A percentile compares a stretch with the other conserved stretches of the same genome.
Evolutionary conservation across 2,329 filamentous ascomycete species (phyloP).

Genomic region (Cordyceps fumosorosea): DNA sequence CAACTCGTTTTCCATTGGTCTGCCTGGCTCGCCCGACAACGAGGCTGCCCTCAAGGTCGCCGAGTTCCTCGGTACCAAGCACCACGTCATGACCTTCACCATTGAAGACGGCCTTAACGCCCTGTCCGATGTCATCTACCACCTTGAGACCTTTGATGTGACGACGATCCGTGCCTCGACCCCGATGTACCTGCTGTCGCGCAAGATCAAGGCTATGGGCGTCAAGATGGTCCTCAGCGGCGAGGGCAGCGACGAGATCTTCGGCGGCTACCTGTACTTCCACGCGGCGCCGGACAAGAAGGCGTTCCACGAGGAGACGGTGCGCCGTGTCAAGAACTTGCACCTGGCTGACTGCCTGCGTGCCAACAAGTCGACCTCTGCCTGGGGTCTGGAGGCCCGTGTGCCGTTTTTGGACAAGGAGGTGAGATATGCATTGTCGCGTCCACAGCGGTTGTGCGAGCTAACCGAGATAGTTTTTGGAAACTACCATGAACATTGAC

Average conservation of each 20-base stretch:
- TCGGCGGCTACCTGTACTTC: slow-evolving; percentile 98
- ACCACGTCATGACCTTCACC: slow-evolving; percentile 97
- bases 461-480: slow-evolving; percentile 62
- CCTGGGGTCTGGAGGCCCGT: slow-evolving; percentile 95
- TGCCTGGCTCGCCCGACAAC: slow-evolving; percentile 87
- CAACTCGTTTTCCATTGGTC: slow-evolving; percentile 97
- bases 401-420: slow-evolving; percentile 97
- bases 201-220: slow-evolving; percentile 99
- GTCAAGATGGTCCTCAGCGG: slow-evolving; percentile 99
- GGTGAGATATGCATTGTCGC: slow-evolving; percentile 31
- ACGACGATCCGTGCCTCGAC: slow-evolving; percentile 98
- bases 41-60: slow-evolving; percentile 88
- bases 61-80: slow-evolving; percentile 93
- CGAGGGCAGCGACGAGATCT: slow-evolving; percentile 96
- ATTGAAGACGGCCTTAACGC: slow-evolving; percentile 96
- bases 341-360: slow-evolving; percentile 94
- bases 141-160: slow-evolving; percentile 96
- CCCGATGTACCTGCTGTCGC: slow-evolving; percentile 94
- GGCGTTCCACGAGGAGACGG: slow-evolving; percentile 92
- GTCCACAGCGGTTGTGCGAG: slow-evolving; percentile 17
- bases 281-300: slow-evolving; percentile 85
- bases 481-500: slow-evolving; percentile 88
- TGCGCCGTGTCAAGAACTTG: slow-evolving; percentile 91
- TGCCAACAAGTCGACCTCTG: slow-evolving; percentile 98
- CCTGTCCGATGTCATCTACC: slow-evolving; percentile 94